Evolutionary conservation across 805 yeast genomes (phyloP), one percentile per base, ranked within the genome.

Genomic region (Candida berthetii): DNA sequence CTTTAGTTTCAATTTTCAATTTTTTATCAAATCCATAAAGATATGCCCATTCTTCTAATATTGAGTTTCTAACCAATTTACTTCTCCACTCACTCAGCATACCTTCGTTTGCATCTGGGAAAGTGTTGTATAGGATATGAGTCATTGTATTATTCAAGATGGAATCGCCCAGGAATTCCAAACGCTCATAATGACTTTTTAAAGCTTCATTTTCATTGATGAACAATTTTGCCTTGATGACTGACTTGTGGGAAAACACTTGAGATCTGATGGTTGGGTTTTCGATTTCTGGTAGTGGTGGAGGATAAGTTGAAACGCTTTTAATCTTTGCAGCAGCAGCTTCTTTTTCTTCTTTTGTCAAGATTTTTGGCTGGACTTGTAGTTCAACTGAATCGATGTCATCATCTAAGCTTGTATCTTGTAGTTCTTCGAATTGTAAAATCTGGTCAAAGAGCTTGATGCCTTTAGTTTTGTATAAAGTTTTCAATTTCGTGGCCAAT

Each of bases 121-220:
- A 85, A 42, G 72, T 61, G 22, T 75, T 69, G 52, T 72, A 88
- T 15, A 87, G 68, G 34, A 90, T 70, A 43, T 74, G 65, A 0
- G 96, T 82, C 41, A 85, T 79, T n/a, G 82, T 66, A 41, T 74
- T 74, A 55, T 86, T 85, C 44, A 91, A 65, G 17, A 88, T 75
- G 1, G 97, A 80, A 64, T 91, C 98, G 14, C 98, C 98, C 35
- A 87, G 65, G 55, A 88, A 91, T 64, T 91, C 98, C 18, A 89
- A 66, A 38, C 96, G 71, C 67, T 90, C 97, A 58, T 91, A 86
- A 52, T 87, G 90, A 2, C 80, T 66, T 39, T 71, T 65, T 20
- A 83, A 65, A 40, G 74, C 66, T 48, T 83, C 91, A 4, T 64
- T 60, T 38, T 72, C 76, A n/a, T 76, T 65, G 37, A 82, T 59